Base-by-base conservation (phyloP, 176 grass and related monocot species). In the Ensete glaucum region DNA sequence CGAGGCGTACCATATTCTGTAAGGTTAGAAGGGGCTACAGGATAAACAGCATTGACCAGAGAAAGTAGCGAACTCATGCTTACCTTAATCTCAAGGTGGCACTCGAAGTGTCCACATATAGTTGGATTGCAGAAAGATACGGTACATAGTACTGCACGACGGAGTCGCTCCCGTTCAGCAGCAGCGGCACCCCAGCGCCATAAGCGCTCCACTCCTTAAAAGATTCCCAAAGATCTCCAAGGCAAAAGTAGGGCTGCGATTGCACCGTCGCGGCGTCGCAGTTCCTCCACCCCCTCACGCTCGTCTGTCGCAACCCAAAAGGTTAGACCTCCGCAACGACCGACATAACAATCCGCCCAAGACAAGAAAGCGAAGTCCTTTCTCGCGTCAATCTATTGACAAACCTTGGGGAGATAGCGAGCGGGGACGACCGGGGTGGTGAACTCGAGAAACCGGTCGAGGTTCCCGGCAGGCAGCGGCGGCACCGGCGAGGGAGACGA, bases 131-230 rank as follows among this genome's bases (percentile, higher is more conserved):
- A 71, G 95, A 99, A 54, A 99, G 95, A 76, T 87, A 99, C 56
- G 95, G 95, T 21, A 99, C 95, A 53, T 94, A 99, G 69, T 99
- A 99, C 77, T 99, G 95, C 52, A 91, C 82, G 52, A 91, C 91
- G 27, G 73, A 87, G 71, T 99, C 91, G 63, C 50, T 85, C 16
- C 82, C 91, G 85, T 91, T 94, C 83, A 99, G 82, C 79, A 91
- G 58, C 62, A 99, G 82, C 20, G 95, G 95, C 71, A 94, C 95
- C 72, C 95, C 95, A 24, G 88, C 90, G 12, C 95, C 95, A 86
- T 94, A 99, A 23, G 88, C 95, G 75, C 95, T 94, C 95, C 95
- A 99, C 81, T 99, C 95, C 51, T 89, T 89, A 78, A 94, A 99
- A 58, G 86, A 89, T 80, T 99, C 95, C 90, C 90, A 99, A 9